Evolutionary conservation across 1,139 yeast genomes (phyloP), one percentile per base, ranked within the genome.

Genomic region (Scheffersomyces cryptocercus): DNA sequence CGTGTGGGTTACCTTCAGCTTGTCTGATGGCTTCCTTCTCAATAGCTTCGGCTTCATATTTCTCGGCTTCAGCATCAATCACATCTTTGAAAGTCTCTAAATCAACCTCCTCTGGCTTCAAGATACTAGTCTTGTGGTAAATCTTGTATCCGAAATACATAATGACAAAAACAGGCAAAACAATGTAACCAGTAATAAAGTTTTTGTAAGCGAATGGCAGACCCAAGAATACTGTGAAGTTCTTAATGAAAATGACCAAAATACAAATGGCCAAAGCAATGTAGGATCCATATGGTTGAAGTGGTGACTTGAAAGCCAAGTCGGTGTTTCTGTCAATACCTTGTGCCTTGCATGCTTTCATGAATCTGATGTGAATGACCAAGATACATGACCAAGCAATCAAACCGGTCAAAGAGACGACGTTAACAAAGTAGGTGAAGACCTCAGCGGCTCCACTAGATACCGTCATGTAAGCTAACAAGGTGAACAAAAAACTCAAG

Each of bases 141-240:
- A 83, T 9, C 65, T 84, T 85, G 72, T 82, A 84, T 7, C 85
- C 88, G 47, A 77, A 56, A 52, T 68, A 75, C 53, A 79, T 69
- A 39, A 79, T 62, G 35, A 83, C 41, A 55, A 77, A 86, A 26
- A 84, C 81, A 29, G 93, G 93, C 44, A 86, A 73, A 40, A 88
- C 88, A 59, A 86, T 84, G 68, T 86, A 86, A 39, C 91, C 90
- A 34, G 93, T 85, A 56, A 86, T 83, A 58, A 86, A 85, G 29
- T 71, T 68, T 67, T 75, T 81, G 67, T 77, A 82, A 58, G 74
- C 79, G 63, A 83, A 83, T 2, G 61, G 61, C 42, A 65, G 59
- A 39, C 75, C 78, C 55, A 85, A 67, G 67, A 85, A 85, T 4
- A 81, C 90, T 1, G 89, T 83, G 62, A 85, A 85, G 62, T 85